Evolutionary conservation across 176 grass and related monocot species (phyloP), one percentile per base, ranked within the genome.

Genomic region (Eragrostis curvula): DNA sequence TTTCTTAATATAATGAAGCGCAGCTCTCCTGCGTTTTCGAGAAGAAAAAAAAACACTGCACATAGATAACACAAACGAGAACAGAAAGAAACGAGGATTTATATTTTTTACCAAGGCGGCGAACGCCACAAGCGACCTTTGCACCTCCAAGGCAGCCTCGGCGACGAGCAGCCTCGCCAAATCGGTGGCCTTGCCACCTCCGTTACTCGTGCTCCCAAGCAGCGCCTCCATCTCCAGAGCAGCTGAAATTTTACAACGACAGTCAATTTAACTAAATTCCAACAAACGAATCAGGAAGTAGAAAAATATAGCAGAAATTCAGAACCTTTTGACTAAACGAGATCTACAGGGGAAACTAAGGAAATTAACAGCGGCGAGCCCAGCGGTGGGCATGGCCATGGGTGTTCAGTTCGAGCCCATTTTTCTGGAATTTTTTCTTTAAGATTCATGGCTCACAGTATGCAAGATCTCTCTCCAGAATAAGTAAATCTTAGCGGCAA

Each of bases 181-280:
- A 56, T 68, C 49, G 36, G 49, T 15, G 1, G 64, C n/a, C 49
- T 13, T 56, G 18, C 10, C 32, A 5, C 50, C 64, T 9, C 39
- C 49, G 43, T 43, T 17, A n/a, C 17, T 43, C n/a, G 55, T 53
- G 32, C 49, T 69, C 23, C 5, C 64, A 68, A 80, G 36, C 64
- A 80, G 30, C 49, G 36, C 78, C 49, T 80, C 78, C 78, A 80
- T 80, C 68, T 25, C 39, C 36, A 20, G 43, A 68, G 49, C 13
- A 56, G 32, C 49, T 55, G 67, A 16, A 42, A 56, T 56, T 66
- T 68, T 6, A 13, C 36, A 15, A 17, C 14, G 6, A 80, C 10
- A 61, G 58, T 28, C 6, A 28, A 28, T 61, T 61, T 61, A 14
- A 56, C 65, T 41, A 36, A 68, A 68, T 27, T 68, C 51, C 13